Percentiles rank a stretch among this genome's conserved stretches.
phyloP scores from a whole-genome alignment of 345 rosid species.

The Syzygium oleosum region DNA sequence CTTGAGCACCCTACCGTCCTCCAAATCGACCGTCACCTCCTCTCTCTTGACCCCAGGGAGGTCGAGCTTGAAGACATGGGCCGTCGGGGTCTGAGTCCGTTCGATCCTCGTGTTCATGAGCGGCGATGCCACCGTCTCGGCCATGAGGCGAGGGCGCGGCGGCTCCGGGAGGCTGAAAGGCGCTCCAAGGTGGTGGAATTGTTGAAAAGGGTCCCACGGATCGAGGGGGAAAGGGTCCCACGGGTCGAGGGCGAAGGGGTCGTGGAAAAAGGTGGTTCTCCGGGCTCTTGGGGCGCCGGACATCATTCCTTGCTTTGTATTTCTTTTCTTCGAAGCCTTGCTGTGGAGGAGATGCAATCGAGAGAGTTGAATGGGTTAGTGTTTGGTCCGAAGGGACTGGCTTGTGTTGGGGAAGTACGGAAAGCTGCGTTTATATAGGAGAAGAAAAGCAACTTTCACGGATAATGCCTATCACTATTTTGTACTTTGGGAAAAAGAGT shows the following conservation, averaged over 20 bases:
- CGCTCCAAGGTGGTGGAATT: background rate
- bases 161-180: background rate
- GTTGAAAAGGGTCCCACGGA: background rate
- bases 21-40: constrained; percentile 30
- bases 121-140: background rate
- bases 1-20: constrained; percentile 16
- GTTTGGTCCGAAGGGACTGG: background rate
- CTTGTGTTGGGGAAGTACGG: background rate
- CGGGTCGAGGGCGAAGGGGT: background rate
- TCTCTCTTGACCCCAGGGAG: constrained; percentile 21
- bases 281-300: background rate
- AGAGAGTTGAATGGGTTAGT: background rate
- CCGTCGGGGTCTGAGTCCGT: constrained; percentile 25
- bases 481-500: background rate
- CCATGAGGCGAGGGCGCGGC: background rate
- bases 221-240: background rate
- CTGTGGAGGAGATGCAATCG: background rate
- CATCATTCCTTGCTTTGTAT: background rate
- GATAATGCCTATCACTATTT: background rate
- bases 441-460: background rate
- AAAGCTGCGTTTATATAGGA: background rate
- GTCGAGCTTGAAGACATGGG: constrained; percentile 13
- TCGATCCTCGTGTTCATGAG: constrained; percentile 3
- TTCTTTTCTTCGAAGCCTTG: background rate
- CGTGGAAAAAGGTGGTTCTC: background rate